Evolutionary conservation across 2,329 filamentous ascomycete genomes (phyloP), one percentile per base, ranked within the genome.

Genomic region (Plectosphaerella plurivora): DNA sequence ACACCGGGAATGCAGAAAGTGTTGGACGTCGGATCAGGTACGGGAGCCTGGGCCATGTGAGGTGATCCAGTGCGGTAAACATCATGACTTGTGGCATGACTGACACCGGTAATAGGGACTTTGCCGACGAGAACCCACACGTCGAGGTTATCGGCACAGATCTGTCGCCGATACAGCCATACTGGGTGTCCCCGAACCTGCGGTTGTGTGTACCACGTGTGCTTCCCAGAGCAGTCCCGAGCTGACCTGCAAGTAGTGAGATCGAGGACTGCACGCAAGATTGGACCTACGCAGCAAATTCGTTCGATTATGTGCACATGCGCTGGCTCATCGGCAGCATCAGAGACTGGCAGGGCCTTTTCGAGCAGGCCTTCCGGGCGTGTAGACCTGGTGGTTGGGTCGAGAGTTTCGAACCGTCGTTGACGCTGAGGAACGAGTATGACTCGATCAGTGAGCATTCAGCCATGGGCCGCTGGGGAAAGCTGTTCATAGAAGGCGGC

Each of bases 181-280:
- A 24, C 35, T 57, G 51, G 53, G 49, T 53, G 5, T 59, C 62
- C 5, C 56, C 62, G 2, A 64, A 63, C 45, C 52, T 56, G 8
- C 28, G 28, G 1, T 68, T 66, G 20, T 79, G 77, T 68, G 73
- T 84, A 1, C 81, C 82, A 3, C 22, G 11, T 20, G 14, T 16
- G 69, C 18, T 83, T 82, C 4, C 47, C 3, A 33, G 4, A 2
- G 28, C 3, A 4, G 9, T 33, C 4, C 11, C 3, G 28, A 33
- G 28, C 28, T 33, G 28, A 33, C 28, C 28, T 33, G 28, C 28
- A 12, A 33, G 11, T 12, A 49, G 47, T 3, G 49, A 85, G 54
- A 77, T 87, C 47, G 84, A 87, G 60, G 83, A 88, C 61, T 78
- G 80, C 46, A 80, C 80, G 54, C 72, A 62, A 8, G 67, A 69